Base-by-base conservation (phyloP, 495 filamentous ascomycete species). In the Achaetomiella virescens region DNA sequence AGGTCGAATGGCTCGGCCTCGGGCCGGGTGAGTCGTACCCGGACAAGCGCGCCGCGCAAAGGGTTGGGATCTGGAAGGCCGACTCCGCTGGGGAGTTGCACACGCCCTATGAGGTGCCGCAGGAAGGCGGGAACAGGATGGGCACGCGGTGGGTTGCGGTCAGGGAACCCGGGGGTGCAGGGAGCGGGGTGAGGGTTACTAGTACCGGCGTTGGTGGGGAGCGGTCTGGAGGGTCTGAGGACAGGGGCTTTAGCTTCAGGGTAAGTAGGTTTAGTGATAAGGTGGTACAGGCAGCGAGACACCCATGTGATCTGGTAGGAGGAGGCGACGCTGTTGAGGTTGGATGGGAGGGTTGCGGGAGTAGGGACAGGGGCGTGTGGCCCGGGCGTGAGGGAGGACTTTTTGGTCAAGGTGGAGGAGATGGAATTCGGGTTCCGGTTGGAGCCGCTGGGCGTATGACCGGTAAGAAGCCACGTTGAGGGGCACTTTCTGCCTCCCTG, bases 11-110 rank as follows among this genome's bases (percentile, higher is more conserved):
- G 82, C 77, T 80, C 60, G 84, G 84, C 3, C 75, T 79, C 6
- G 84, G 84, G 0, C 84, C 84, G 0, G 82, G 79, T 9, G 82
- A 86, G 66, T 77, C 76, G 8, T 87, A 87, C 48, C 68, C 72
- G 11, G 84, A 86, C 69, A 85, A 81, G 67, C 79, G 80, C 55
- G 63, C 72, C 0, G 76, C 82, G 6, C 80, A 82, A 51, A 75
- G 71, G 25, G 41, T 79, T 21, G 36, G 10, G 5, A 29, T 15
- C 2, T 21, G 43, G 22, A 29, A 15, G 22, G 15, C 15, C 11
- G 9, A 8, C 7, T 6, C 4, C 2, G 40, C 29, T 14, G 25
- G 11, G 22, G 11, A 12, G 36, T 15, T 38, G 36, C 43, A 10
- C n/a, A 21, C 7, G 1, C 22, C 2, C 11, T 42, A 18, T 29